A percentile compares a stretch with the other conserved stretches of the same genome.
phyloP scores from a whole-genome alignment of 2,329 filamentous ascomycete species.

The Lecanicillium sp. region DNA sequence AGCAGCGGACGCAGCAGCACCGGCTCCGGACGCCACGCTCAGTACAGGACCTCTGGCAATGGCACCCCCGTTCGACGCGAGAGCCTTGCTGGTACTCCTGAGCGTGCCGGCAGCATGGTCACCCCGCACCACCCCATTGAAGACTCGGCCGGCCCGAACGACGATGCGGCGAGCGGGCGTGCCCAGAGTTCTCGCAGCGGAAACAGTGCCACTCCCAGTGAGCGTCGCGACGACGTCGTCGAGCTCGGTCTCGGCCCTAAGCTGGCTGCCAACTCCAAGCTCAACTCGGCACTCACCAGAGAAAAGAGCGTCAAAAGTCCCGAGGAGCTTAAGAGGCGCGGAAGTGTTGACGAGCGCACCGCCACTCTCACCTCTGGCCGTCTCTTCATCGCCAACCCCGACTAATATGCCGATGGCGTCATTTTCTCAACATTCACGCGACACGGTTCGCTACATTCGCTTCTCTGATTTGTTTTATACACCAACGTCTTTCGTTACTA shows the following conservation, averaged over 20 bases:
- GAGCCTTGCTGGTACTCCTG: conserved; percentile 52
- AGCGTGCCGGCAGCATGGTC: conserved; percentile 47
- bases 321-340: conserved; percentile 68
- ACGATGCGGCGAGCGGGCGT: conserved; percentile 41
- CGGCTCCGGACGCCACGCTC: conserved; percentile 43
- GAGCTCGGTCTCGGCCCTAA: conserved; percentile 46
- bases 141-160: conserved; percentile 21
- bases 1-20: conserved; percentile 71
- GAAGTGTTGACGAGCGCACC: conserved; percentile 78
- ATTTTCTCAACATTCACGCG: too few species aligned
- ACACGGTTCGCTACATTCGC: too few species aligned
- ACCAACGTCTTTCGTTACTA: conserved; percentile 8
- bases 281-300: conserved; percentile 52
- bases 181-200: conserved; percentile 48
- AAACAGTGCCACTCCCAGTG: conserved; percentile 41
- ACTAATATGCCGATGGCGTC: conserved; percentile 48
- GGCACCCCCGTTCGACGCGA: conserved; percentile 33
- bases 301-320: conserved; percentile 61
- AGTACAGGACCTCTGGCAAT: conserved; percentile 47
- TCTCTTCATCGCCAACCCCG: conserved; percentile 82
- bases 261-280: conserved; percentile 52
- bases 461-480: conserved; percentile 3
- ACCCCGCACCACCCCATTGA: conserved; percentile 25
- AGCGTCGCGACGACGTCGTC: conserved; percentile 54
- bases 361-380: conserved; percentile 68